phyloP scores from a whole-genome alignment of 1,284 basidiomycete genomes.

The Cutaneotrichosporon cyanovorans region DNA sequence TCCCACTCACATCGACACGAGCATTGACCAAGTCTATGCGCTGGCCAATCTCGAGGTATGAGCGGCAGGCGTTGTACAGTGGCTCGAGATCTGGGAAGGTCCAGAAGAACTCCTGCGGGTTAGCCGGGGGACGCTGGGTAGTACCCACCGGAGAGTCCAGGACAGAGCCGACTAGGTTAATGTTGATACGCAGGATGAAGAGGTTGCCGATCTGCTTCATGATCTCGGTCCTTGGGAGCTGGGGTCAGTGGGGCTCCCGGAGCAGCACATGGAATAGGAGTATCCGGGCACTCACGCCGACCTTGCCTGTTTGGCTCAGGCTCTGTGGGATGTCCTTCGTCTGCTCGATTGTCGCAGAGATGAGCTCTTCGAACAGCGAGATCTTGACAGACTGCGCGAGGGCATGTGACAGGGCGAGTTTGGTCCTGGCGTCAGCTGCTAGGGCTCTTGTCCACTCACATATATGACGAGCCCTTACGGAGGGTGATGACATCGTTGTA shows the following conservation, averaged over 20 bases:
- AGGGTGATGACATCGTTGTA: constrained; percentile 98
- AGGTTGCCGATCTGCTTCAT: constrained; percentile 96
- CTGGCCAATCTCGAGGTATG: constrained; percentile 91
- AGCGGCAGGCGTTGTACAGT: constrained; percentile 83
- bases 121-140: not conserved
- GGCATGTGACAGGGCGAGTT: constrained; percentile 87
- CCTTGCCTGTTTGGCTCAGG: constrained; percentile 89
- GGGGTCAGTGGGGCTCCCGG: constrained; percentile 1
- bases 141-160: constrained; percentile 65
- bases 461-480: constrained; percentile 87
- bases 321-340: constrained; percentile 93
- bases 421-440: constrained; percentile 60
- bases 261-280: not conserved
- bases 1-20: constrained; percentile 60
- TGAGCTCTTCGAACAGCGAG: constrained; percentile 87
- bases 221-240: constrained; percentile 62
- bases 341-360: constrained; percentile 88
- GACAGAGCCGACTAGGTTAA: constrained; percentile 91
- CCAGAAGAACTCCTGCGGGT: constrained; percentile 83
- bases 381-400: constrained; percentile 96
- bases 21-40: constrained; percentile 88
- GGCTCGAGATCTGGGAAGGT: constrained; percentile 86
- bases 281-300: constrained; percentile 55
- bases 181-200: constrained; percentile 88
- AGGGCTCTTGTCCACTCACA: constrained; percentile 54